These are phyloP conservation scores for Ophiostoma australiae DNA, from an alignment of 2,329 filamentous ascomycete species.

Conservation along the genomic window DNA sequence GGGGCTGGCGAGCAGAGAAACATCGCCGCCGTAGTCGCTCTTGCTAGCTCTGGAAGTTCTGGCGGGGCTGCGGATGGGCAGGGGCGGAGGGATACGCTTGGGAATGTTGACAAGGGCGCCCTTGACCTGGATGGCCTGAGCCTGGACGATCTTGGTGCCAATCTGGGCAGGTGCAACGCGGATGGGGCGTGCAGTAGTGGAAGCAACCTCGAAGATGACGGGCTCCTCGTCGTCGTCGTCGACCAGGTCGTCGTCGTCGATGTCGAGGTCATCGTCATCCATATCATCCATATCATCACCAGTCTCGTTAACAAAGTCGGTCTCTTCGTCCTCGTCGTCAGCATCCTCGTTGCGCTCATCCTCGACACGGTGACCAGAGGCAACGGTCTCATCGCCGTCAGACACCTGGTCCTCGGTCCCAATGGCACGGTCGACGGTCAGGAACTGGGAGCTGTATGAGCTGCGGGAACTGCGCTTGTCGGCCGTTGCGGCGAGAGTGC, in stretches of 20 bases:
- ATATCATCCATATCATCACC: conserved; percentile 33
- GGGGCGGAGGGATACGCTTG: conserved; percentile 69
- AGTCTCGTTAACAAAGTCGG: conserved; percentile 40
- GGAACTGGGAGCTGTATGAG: conserved; percentile 1
- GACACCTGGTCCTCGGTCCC: conserved; percentile 29
- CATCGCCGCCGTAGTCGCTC: conserved; percentile 55
- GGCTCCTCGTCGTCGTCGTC: conserved; percentile 56
- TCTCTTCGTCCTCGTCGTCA: conserved; percentile 45
- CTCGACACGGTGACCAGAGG: conserved; percentile 20
- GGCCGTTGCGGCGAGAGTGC: neutral
- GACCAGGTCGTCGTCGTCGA: conserved; percentile 42
- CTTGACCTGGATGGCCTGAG: conserved; percentile 59
- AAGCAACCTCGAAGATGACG: conserved; percentile 63
- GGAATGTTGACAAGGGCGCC: conserved; percentile 80
- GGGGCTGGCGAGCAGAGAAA: conserved; percentile 49
- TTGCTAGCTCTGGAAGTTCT: conserved; percentile 50
- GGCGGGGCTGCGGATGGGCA: conserved; percentile 72
- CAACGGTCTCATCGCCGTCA: conserved; percentile 29
- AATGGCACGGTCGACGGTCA: conserved; percentile 19
- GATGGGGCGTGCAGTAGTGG: conserved; percentile 52
- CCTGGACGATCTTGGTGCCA: conserved; percentile 53
- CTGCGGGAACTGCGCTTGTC: neutral
- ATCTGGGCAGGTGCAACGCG: conserved; percentile 59
- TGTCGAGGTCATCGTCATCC: conserved; percentile 35
- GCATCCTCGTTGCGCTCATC: conserved; percentile 35